A percentile compares a stretch with the other conserved stretches of the same genome.
phyloP scores from a whole-genome alignment of 1,284 basidiomycete genomes.

The Lentinus polychrous region DNA sequence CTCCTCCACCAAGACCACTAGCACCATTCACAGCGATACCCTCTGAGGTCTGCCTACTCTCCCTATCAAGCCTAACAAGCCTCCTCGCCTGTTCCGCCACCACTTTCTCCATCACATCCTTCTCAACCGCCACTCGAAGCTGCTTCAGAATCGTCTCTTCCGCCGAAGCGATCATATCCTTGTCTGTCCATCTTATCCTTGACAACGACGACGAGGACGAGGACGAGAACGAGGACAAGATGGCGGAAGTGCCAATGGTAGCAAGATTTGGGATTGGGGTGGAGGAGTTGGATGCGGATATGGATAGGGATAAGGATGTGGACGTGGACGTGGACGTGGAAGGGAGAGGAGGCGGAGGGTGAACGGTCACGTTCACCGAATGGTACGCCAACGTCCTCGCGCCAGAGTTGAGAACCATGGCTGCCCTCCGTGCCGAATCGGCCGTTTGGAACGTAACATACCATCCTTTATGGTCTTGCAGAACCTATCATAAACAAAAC shows the following conservation, averaged over 20 bases:
- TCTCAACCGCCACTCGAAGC: slow-evolving; percentile 51
- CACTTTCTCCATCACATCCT: slow-evolving; percentile 64
- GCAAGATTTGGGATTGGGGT: slow-evolving; percentile 38
- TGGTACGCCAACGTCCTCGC: slow-evolving; percentile 50
- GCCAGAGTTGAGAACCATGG: slow-evolving; percentile 45
- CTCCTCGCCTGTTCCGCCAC: slow-evolving; percentile 51
- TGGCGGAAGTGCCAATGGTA: too few species aligned
- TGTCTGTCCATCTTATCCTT: slow-evolving; percentile 46
- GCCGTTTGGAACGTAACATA: slow-evolving; percentile 62
- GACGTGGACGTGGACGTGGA: too few species aligned
- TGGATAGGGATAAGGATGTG: slow-evolving; percentile 34
- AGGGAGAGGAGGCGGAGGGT: slow-evolving; percentile 36
- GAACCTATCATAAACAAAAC: slow-evolving; percentile 34
- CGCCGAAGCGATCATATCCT: slow-evolving; percentile 57
- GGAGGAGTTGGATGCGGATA: slow-evolving; percentile 24
- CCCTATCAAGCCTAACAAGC: slow-evolving; percentile 46
- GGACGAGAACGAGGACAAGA: slow-evolving; percentile 22
- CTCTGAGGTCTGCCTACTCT: slow-evolving; percentile 22
- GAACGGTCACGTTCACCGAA: slow-evolving; percentile 49
- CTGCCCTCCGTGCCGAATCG: slow-evolving; percentile 56
- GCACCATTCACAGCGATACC: slow-evolving; percentile 15
- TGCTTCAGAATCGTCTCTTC: slow-evolving; percentile 57
- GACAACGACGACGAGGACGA: slow-evolving; percentile 13
- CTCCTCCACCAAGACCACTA: slow-evolving; percentile 12
- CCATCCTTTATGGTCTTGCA: slow-evolving; percentile 60